Percentiles rank a stretch among this genome's conserved stretches.
Conservation (phyloP, 2,329 filamentous ascomycete genomes). For the Lasiodiplodia citricola region DNA sequence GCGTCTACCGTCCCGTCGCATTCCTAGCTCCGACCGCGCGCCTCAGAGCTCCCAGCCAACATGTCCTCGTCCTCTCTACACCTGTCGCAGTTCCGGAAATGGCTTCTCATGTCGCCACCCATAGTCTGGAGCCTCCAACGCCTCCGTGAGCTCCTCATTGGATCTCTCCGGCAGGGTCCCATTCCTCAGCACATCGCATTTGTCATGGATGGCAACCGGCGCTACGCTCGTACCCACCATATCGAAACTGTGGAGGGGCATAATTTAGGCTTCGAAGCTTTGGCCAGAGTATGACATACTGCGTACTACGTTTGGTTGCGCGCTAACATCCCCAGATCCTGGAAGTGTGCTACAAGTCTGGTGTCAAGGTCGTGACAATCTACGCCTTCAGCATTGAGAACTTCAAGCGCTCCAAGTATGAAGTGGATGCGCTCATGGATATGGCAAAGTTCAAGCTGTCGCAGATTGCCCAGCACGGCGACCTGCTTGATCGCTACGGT, state of each 20-base stretch:
- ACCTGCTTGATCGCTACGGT: slow-evolving; percentile 90
- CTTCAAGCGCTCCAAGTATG: slow-evolving; percentile 95
- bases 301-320: not conserved
- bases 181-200: slow-evolving; percentile 97
- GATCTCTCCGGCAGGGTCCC: slow-evolving; percentile 85
- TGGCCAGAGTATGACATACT: slow-evolving; percentile 70
- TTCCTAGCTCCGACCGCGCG: slow-evolving; percentile 15
- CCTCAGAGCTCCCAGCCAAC: slow-evolving; percentile 13
- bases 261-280: slow-evolving; percentile 91
- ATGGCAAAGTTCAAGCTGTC: slow-evolving; percentile 95
- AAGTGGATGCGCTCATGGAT: slow-evolving; percentile 96
- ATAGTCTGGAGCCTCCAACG: slow-evolving; percentile 85
- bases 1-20: not conserved
- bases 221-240: slow-evolving; percentile 86
- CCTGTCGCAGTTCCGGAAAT: slow-evolving; percentile 68
- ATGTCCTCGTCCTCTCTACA: slow-evolving; percentile 55
- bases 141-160: slow-evolving; percentile 83
- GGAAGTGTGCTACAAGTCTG: slow-evolving; percentile 97
- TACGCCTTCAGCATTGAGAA: slow-evolving; percentile 99
- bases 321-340: slow-evolving; percentile 64
- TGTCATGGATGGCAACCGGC: slow-evolving; percentile 97
- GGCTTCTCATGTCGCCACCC: slow-evolving; percentile 86
- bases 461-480: slow-evolving; percentile 90
- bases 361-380: slow-evolving; percentile 94
- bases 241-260: slow-evolving; percentile 98